phyloP scores from a whole-genome alignment of 441 rosid genomes.

The Adansonia grandidieri region DNA sequence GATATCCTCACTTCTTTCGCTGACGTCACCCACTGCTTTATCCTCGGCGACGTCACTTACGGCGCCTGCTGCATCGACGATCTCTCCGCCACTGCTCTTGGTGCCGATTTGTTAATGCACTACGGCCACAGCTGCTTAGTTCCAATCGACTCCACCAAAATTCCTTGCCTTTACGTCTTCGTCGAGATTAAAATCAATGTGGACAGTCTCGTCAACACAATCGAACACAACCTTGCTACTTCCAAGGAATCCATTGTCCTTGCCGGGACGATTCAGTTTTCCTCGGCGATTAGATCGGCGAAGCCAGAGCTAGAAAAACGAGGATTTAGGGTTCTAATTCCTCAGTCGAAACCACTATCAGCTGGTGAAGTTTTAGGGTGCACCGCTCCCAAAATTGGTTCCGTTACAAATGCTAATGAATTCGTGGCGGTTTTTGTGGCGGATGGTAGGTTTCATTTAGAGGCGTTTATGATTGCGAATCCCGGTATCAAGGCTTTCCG shows the following conservation, averaged over 20 bases:
- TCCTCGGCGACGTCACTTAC: constrained; percentile 89
- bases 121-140: constrained; percentile 94
- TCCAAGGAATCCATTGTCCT: constrained; percentile 45
- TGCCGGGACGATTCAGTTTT: constrained; percentile 90
- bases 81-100: constrained; percentile 71
- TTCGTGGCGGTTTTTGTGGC: constrained; percentile 73
- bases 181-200: constrained; percentile 75
- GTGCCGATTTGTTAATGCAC: constrained; percentile 82
- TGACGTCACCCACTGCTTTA: constrained; percentile 66
- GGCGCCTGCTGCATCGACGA: constrained; percentile 96
- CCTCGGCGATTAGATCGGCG: constrained; percentile 73
- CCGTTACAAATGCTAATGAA: constrained; percentile 32
- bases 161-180: constrained; percentile 90
- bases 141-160: constrained; percentile 69
- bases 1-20: constrained; percentile 80
- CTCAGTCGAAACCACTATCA: constrained; percentile 87
- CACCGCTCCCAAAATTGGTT: constrained; percentile 65
- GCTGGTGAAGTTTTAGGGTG: constrained; percentile 90
- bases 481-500: constrained; percentile 74
- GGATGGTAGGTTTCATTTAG: constrained; percentile 92
- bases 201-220: constrained; percentile 49
- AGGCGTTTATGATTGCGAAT: constrained; percentile 94
- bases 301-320: constrained; percentile 72
- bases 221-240: constrained; percentile 48
- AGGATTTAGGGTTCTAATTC: constrained; percentile 72